Evolutionary conservation across 306 rosid genomes (phyloP).

Genomic region (Lotus japonicus): DNA sequence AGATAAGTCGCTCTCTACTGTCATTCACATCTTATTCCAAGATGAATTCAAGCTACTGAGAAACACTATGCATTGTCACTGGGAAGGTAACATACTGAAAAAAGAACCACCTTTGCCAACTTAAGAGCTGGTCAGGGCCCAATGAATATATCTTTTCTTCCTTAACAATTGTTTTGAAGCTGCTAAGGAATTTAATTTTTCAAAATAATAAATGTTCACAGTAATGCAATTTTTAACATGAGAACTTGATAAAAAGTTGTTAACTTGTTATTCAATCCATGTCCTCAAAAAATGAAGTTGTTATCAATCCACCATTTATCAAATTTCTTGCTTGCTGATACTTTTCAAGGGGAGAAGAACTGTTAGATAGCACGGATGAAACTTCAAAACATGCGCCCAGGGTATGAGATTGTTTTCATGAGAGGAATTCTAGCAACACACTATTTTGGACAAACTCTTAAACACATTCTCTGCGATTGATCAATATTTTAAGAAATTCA

Average conservation of each 20-base stretch:
- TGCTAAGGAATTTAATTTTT: constrained; percentile 18
- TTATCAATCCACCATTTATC: constrained; percentile 21
- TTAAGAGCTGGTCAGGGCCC: constrained; percentile 11
- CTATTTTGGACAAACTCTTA: too few species aligned
- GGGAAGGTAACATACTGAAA: background rate
- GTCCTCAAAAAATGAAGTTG: too few species aligned
- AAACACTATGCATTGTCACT: background rate
- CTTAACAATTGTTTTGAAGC: background rate
- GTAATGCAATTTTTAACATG: constrained; percentile 4
- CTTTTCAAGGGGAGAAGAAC: background rate
- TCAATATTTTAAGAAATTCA: too few species aligned
- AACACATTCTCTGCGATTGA: too few species aligned
- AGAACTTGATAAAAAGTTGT: background rate
- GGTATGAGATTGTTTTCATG: constrained; percentile 16
- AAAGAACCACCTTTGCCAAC: background rate
- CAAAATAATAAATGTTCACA: constrained; percentile 5
- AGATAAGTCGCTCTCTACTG: background rate
- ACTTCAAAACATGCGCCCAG: constrained; percentile 16
- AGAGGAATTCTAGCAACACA: too few species aligned
- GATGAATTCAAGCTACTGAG: background rate
- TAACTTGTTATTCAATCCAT: too few species aligned
- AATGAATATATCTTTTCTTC: background rate
- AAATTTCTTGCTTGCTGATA: constrained; percentile 19
- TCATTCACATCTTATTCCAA: background rate
- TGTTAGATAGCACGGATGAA: constrained; percentile 10